These are phyloP conservation scores for Trichoderma gracile DNA, from an alignment of 2,329 filamentous ascomycete species.

Conservation along the genomic window DNA sequence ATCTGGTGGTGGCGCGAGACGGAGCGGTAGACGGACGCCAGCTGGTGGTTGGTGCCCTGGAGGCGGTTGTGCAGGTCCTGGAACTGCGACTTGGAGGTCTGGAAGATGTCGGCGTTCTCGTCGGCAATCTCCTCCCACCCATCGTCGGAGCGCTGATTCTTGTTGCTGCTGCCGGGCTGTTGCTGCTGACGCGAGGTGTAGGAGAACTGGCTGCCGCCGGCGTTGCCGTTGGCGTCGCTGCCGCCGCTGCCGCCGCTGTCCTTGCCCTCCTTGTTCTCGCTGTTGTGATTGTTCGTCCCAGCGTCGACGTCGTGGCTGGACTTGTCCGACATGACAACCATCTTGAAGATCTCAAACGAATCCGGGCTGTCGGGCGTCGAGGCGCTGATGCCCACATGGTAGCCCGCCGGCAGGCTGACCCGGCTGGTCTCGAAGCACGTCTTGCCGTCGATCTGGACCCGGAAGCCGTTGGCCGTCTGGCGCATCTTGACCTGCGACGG, in stretches of 20 bases:
- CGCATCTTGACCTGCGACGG: slow-evolving; percentile 76
- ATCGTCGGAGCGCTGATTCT: slow-evolving; percentile 37
- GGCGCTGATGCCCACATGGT: slow-evolving; percentile 84
- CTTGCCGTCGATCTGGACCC: slow-evolving; percentile 76
- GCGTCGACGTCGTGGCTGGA: slow-evolving; percentile 32
- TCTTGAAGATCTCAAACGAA: slow-evolving; percentile 90
- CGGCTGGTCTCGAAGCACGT: slow-evolving; percentile 83
- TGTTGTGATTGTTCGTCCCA: slow-evolving; percentile 19
- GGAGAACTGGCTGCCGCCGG: slow-evolving; percentile 35
- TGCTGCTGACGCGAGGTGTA: slow-evolving; percentile 9
- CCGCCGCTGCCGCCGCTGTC: slow-evolving; percentile 35
- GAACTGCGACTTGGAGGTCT: slow-evolving; percentile 65
- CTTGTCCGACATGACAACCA: slow-evolving; percentile 66
- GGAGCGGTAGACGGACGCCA: slow-evolving; percentile 62
- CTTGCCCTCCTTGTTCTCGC: slow-evolving; percentile 43
- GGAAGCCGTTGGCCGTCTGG: slow-evolving; percentile 65
- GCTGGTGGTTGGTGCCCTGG: slow-evolving; percentile 69
- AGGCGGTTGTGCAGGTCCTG: slow-evolving; percentile 82
- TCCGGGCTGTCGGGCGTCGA: slow-evolving; percentile 89
- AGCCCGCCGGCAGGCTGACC: slow-evolving; percentile 75
- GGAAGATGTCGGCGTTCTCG: slow-evolving; percentile 48
- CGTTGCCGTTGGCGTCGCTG: slow-evolving; percentile 32
- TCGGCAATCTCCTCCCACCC: slow-evolving; percentile 49
- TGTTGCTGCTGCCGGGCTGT: slow-evolving; percentile 30
- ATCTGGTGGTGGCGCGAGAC: slow-evolving; percentile 53